Evolutionary conservation across 345 rosid genomes (phyloP).

Genomic region (Brassica juncea): DNA sequence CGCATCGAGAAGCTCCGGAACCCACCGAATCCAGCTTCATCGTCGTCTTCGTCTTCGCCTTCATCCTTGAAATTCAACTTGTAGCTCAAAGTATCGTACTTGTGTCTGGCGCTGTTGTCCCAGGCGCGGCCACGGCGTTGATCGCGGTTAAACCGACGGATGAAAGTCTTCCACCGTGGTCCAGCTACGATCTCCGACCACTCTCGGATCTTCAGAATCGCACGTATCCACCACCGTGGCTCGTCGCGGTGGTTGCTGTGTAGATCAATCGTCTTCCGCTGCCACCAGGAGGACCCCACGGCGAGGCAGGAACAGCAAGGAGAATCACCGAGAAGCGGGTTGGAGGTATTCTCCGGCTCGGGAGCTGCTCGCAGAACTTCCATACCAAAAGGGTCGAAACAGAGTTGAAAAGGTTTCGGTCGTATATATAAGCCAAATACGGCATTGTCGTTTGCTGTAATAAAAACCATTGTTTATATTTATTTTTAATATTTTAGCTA

Average conservation of each 20-base stretch:
- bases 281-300: constrained; percentile 53
- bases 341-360: constrained; percentile 27
- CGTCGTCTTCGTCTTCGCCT: constrained; percentile 39
- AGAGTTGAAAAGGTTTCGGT: constrained; percentile 7
- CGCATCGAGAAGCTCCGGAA: constrained; percentile 57
- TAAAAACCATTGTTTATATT: neutral
- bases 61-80: constrained; percentile 74
- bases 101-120: constrained; percentile 8
- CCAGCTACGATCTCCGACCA: constrained; percentile 94
- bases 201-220: constrained; percentile 60
- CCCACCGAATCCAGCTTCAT: constrained; percentile 35
- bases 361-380: constrained; percentile 20
- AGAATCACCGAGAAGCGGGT: constrained; percentile 23
- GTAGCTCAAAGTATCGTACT: constrained; percentile 57
- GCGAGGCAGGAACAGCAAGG: constrained; percentile 52
- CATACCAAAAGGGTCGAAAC: constrained; percentile 24
- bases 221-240: constrained; percentile 53
- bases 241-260: constrained; percentile 28
- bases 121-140: constrained; percentile 25
- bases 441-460: constrained; percentile 6
- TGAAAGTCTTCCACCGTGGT: constrained; percentile 87
- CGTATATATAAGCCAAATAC: constrained; percentile 6
- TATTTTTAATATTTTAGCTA: neutral
- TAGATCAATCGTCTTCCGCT: constrained; percentile 34
- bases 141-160: constrained; percentile 67